Base-by-base conservation (phyloP, 1,284 basidiomycete genomes). In the Hemileia vastatrix region DNA sequence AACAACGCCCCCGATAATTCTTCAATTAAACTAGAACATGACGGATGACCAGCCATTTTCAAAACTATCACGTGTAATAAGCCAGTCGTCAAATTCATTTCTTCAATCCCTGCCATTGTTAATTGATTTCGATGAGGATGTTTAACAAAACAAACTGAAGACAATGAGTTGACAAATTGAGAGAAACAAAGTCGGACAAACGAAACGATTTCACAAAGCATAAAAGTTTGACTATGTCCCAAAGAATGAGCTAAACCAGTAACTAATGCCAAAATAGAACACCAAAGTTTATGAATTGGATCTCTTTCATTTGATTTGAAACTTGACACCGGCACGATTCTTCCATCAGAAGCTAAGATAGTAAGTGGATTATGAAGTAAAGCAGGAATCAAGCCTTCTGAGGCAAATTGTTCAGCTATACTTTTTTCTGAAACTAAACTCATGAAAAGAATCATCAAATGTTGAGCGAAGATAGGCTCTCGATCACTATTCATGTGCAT, bases 321-420 rank as follows among this genome's bases (percentile, higher is more conserved):
- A 50, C 47, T 31, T 40, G 61, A 56, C 24, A 63, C 40, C 3
- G 61, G 54, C 19, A 56, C 61, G 23, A 56, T 63, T n/a, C 54
- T 15, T 43, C 52, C 59, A 54, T 54, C 40, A 23, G 59, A 62
- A 33, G 59, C 59, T 52, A 19, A 47, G 5, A 33, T 51, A 48
- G 59, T 62, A 15, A 62, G 53, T n/a, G 59, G 54, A n/a, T 47
- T 62, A 45, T 54, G 48, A 32, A 62, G 59, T 19, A 62, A 32
- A 48, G 52, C 59, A 8, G 51, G 40, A 48, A 62, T 62, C 52
- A 62, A 43, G 27, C 59, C 59, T 23, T 62, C 59, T 19, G 59
- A 62, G 31, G 59, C 51, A 27, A 62, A 48, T 19, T 62, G 54
- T 24, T 62, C 59, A 5, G 59, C 59, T 6, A 62, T 33, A 23